Percentiles rank a stretch among this genome's conserved stretches.
These are phyloP conservation scores for Leccinellum albellum DNA, from an alignment of 768 basidiomycete genomes.

Conservation along the genomic window DNA sequence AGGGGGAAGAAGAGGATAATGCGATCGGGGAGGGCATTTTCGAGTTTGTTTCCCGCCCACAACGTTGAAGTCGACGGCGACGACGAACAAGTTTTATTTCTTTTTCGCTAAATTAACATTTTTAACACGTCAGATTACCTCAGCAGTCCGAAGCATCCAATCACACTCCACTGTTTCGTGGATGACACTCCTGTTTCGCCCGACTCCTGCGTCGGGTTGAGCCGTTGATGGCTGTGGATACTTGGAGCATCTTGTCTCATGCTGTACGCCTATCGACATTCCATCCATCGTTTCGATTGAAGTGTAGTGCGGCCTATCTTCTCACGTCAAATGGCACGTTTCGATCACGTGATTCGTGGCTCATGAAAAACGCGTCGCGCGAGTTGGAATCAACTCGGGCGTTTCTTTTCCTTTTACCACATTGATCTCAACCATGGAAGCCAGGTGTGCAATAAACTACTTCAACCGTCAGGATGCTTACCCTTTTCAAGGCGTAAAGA, in stretches of 20 bases:
- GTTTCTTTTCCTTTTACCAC: constrained; percentile 3
- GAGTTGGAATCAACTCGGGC: background rate
- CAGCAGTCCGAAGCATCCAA: too few species aligned
- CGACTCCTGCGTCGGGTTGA: too few species aligned
- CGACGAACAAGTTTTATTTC: constrained; percentile 8
- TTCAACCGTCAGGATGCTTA: background rate
- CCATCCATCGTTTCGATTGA: too few species aligned
- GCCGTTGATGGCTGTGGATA: too few species aligned
- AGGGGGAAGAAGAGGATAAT: constrained; percentile 40
- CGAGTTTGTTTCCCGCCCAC: background rate
- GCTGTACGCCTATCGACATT: too few species aligned
- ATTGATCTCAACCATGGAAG: constrained; percentile 19
- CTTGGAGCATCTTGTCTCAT: too few species aligned
- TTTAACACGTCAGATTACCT: constrained; percentile 22
- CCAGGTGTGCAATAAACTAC: constrained; percentile 14
- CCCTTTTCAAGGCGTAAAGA: constrained; percentile 22
- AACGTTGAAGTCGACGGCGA: constrained; percentile 6
- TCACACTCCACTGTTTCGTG: too few species aligned
- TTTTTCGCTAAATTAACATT: constrained; percentile 7
- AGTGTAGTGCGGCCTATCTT: too few species aligned
- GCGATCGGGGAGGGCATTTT: constrained; percentile 63
- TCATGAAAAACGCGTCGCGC: constrained; percentile 23
- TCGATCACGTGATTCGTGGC: constrained; percentile 16
- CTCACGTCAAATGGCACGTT: too few species aligned
- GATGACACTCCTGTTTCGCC: too few species aligned